Conservation (phyloP, 129 eudicot species). For the Flaveria ramosissima region DNA sequence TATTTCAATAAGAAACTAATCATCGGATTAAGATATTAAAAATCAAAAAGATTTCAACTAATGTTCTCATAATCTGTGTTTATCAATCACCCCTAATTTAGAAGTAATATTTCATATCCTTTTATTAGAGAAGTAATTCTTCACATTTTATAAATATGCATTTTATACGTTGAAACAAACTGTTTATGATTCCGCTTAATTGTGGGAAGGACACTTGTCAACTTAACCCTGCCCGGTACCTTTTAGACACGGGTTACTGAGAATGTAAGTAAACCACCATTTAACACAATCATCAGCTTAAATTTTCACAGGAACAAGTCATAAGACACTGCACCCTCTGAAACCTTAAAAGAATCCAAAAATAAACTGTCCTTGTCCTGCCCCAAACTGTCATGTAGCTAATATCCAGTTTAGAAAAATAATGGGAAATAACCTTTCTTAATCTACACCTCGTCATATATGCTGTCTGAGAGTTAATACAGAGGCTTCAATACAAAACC, state of each 20-base stretch:
- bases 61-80: background rate
- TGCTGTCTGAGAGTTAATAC: too few species aligned
- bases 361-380: background rate
- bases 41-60: background rate
- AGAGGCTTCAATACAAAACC: too few species aligned
- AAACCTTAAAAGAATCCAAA: background rate
- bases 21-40: background rate
- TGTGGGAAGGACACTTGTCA: background rate
- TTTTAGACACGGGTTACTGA: background rate
- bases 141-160: too few species aligned
- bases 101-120: background rate
- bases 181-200: background rate
- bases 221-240: background rate
- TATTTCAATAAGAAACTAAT: background rate
- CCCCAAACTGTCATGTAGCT: slow-evolving; percentile 2
- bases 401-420: slow-evolving; percentile 3
- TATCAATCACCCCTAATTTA: background rate
- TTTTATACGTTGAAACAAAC: background rate
- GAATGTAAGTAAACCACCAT: background rate
- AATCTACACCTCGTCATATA: background rate
- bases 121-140: background rate
- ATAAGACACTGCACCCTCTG: background rate
- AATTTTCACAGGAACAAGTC: too few species aligned
- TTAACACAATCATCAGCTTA: too few species aligned
- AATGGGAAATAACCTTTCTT: background rate